Evolutionary conservation across 148 eudicot species (phyloP), one percentile per base, ranked within the genome.

Genomic region (Cornus kousa): DNA sequence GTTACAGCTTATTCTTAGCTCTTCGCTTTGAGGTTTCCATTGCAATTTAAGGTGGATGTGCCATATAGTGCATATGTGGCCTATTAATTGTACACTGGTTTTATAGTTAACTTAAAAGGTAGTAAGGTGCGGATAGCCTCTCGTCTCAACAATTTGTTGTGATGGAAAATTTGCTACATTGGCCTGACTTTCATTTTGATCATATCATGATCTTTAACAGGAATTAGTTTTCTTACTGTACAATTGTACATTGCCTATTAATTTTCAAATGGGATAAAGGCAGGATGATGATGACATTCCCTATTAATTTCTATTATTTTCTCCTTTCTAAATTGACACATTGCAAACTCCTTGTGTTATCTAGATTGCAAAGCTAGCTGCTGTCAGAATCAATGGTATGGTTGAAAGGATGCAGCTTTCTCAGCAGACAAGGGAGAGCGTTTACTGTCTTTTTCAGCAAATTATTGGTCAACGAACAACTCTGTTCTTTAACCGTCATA

Each of bases 351-450:
- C 78, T 70, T 67, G 4, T 81, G 70, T 31, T 19, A 24, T 32
- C 24, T 83, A 97, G 99, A 94, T 91, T 81, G 85, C 86, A 67
- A 97, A 97, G 91, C 82, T 97, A 78, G 99, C 97, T 69, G 99
- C 99, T 82, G 97, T 97, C 35, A 90, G 98, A 85, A 97, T 94
- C 86, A 97, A 91, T 74, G 93, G 91, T 28, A 91, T 97, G 94
- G 88, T 97, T 53, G 99, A 97, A 78, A 89, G 91, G 87, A 93
- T 92, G 78, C 91, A 89, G 77, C 78, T 90, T 73, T 85, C 94
- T 62, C 94, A 91, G 74, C 90, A 89, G 79, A 84, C 86, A 72
- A 92, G 96, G 78, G 99, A 97, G 83, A 84, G 79, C 74, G 94
- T 97, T 16, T 97, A 92, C 82, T 85, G 91, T 84, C 93, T 97